phyloP scores from a whole-genome alignment of 345 rosid genomes.

The Dipteronia sinensis region DNA sequence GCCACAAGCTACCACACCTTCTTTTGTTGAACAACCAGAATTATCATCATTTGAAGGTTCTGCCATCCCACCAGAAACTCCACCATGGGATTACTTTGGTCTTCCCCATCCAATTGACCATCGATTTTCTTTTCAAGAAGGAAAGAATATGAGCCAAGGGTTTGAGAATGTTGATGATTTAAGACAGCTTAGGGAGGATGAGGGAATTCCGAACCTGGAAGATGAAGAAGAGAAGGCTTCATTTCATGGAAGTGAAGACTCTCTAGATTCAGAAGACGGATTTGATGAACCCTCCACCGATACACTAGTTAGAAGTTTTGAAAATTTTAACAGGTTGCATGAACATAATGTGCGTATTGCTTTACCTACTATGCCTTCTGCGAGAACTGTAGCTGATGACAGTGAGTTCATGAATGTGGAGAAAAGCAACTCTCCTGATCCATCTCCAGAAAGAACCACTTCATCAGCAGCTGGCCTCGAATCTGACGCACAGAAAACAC shows the following conservation, averaged over 20 bases:
- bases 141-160: slow-evolving; percentile 36
- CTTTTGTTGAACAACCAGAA: slow-evolving; percentile 48
- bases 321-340: slow-evolving; percentile 61
- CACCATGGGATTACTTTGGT: slow-evolving; percentile 90
- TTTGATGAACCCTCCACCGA: slow-evolving; percentile 68
- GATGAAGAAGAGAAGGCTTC: slow-evolving; percentile 64
- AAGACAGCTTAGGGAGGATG: slow-evolving; percentile 54
- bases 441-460: slow-evolving; percentile 65
- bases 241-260: slow-evolving; percentile 56
- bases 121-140: slow-evolving; percentile 60
- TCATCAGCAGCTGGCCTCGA: slow-evolving; percentile 35
- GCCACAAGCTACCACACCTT: slow-evolving; percentile 43
- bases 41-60: slow-evolving; percentile 53
- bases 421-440: slow-evolving; percentile 64
- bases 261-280: slow-evolving; percentile 71
- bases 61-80: slow-evolving; percentile 50
- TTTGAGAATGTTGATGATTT: slow-evolving; percentile 49
- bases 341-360: slow-evolving; percentile 42
- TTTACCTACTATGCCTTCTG: slow-evolving; percentile 44
- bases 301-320: slow-evolving; percentile 71
- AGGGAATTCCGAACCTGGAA: slow-evolving; percentile 66
- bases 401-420: slow-evolving; percentile 50
- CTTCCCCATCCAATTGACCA: slow-evolving; percentile 63
- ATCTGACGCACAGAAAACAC: slow-evolving; percentile 44
- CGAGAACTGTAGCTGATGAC: slow-evolving; percentile 48